phyloP scores from a whole-genome alignment of 1,284 basidiomycete genomes.

The Sporisorium graminicola region DNA sequence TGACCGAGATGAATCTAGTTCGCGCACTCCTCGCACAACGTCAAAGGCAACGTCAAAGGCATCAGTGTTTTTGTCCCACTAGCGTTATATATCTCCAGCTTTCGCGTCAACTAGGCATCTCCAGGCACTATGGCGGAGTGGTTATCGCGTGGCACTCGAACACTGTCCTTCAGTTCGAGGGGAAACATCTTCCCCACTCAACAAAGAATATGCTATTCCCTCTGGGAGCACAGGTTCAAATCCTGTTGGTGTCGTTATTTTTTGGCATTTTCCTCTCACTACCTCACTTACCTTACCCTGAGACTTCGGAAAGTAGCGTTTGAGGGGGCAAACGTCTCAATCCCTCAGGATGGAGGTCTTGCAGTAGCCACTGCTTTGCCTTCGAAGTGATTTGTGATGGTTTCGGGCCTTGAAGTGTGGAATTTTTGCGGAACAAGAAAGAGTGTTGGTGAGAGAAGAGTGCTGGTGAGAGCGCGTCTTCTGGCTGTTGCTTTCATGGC shows the following conservation, averaged over 20 bases:
- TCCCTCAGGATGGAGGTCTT: too few species aligned
- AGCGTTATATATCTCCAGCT: not conserved
- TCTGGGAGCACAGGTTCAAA: conserved; percentile 39
- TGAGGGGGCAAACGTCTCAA: too few species aligned
- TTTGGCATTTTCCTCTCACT: conserved; percentile 1
- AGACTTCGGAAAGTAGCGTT: too few species aligned
- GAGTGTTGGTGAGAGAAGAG: too few species aligned
- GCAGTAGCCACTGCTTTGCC: too few species aligned
- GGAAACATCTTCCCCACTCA: conserved; percentile 12
- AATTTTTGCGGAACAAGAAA: not conserved
- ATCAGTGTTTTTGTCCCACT: not conserved
- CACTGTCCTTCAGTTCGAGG: conserved; percentile 6
- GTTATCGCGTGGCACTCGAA: conserved; percentile 41
- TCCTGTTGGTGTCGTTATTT: conserved; percentile 37
- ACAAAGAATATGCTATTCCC: conserved; percentile 33
- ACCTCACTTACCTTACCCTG: not conserved
- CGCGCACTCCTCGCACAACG: not conserved
- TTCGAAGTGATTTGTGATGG: too few species aligned
- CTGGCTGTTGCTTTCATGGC: conserved; percentile 2
- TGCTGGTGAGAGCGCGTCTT: conserved; percentile 1
- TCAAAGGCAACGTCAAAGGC: not conserved
- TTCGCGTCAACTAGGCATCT: not conserved
- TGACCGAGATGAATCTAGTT: not conserved
- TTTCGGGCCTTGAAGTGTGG: too few species aligned
- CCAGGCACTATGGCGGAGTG: conserved; percentile 39